Conservation (phyloP, 2,329 filamentous ascomycete genomes). For the Scedosporium apiospermum region DNA sequence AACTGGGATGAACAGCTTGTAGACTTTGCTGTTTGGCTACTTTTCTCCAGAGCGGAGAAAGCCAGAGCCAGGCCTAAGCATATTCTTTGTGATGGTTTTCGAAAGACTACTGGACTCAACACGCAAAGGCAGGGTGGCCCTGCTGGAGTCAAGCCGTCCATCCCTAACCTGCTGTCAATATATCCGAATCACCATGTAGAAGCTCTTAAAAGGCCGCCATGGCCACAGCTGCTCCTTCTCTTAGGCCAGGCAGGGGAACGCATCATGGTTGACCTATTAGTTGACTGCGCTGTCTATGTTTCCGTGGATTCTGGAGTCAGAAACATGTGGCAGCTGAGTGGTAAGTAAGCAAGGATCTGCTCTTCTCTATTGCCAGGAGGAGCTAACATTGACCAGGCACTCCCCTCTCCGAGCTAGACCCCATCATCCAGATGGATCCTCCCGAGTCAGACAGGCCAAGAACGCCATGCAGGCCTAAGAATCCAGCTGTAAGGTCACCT, state of each 20-base stretch:
- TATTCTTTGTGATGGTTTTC: constrained; percentile 76
- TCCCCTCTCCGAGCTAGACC: constrained; percentile 39
- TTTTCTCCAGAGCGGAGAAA: constrained; percentile 54
- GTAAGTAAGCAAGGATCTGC: constrained; percentile 31
- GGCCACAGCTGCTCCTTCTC: constrained; percentile 65
- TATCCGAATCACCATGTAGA: constrained; percentile 63
- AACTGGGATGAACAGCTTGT: constrained; percentile 45
- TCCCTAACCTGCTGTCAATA: constrained; percentile 56
- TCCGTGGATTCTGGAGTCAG: constrained; percentile 47
- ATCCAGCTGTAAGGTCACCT: constrained; percentile 18
- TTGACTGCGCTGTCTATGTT: constrained; percentile 69
- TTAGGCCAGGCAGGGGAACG: constrained; percentile 66
- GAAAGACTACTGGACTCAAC: constrained; percentile 22
- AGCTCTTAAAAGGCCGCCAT: constrained; percentile 58
- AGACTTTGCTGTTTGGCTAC: constrained; percentile 65
- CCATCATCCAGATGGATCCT: not conserved
- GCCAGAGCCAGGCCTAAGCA: constrained; percentile 51
- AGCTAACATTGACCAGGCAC: constrained; percentile 23
- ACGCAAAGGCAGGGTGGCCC: constrained; percentile 4
- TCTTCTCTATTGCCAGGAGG: not conserved
- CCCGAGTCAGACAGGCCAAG: not conserved
- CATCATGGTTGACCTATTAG: constrained; percentile 67
- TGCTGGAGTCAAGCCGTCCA: constrained; percentile 25
- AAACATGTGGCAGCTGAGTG: constrained; percentile 73
- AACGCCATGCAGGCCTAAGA: not conserved